Evolutionary conservation across 129 eudicot species (phyloP), one percentile per base, ranked within the genome.

Genomic region (Smallanthus sonchifolius): DNA sequence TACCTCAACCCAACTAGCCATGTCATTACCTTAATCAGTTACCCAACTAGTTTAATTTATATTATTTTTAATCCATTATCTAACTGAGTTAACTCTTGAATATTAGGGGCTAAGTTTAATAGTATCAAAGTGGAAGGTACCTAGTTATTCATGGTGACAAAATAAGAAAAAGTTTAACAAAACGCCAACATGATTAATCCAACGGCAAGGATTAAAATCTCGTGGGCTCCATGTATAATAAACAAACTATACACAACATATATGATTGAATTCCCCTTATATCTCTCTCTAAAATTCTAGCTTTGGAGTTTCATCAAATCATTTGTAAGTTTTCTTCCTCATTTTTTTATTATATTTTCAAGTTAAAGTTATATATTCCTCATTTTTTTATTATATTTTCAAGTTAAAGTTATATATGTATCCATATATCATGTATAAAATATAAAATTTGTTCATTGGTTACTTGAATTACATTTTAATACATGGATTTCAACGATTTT

Each of bases 301-400:
- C 54, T 67, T 43, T 20, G 38, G 38, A 44, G 17, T 14, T 34
- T 15, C 60, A 48, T 30, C 73, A 69, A 45, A 6, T 69, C 43
- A 69, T 42, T 47, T 69, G 74, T 69, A 69, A 69, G 74, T 69
- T 30, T 67, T 43, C 36, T 69, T 69, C 15, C 15, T 69, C 20
- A 16, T 8, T 10, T 24, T 28, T 10, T 10, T 6, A 15, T 1
- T 28, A 3, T 10, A 24, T 54, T 47, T 54, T n/a, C 30, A 2
- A 54, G 34, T 47, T 47, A 47, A 15, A 2, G 2, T 47, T 56
- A 24, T 42, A 42, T 9, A 9, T 42, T 66, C n/a, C 49, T 38
- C 19, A n/a, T 7, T 10, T 20, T 24, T 10, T 9, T 5, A 14
- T 1, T 24, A 3, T 9, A 24, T 54, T 47, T 54, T n/a, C 30